Evolutionary conservation across 2,329 filamentous ascomycete genomes (phyloP), one percentile per base, ranked within the genome.

Genomic region (Fusarium sp.): DNA sequence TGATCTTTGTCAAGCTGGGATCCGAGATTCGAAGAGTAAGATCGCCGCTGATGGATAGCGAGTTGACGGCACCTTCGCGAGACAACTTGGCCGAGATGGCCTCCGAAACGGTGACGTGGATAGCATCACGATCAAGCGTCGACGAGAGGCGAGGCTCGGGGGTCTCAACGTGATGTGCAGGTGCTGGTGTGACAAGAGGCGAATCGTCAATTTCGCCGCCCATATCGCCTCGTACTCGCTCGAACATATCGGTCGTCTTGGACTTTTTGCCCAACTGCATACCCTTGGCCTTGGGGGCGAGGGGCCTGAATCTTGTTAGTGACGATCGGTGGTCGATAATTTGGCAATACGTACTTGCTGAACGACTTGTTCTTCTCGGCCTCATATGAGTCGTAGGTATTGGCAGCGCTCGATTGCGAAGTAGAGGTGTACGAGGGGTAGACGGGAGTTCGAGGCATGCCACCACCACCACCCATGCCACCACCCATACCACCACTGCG

Each of bases 191-290:
- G 20, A 96, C 92, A 30, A 97, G 88, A 41, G 95, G 95, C 50
- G 85, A 84, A 64, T 95, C 92, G 81, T 98, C 95, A 41, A 91
- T 91, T 80, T 97, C 95, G 41, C 92, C 89, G n/a, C 95, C 95
- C 81, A 98, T 88, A 75, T 98, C 96, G 69, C 94, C 94, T 76
- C 95, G 93, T 37, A 99, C 95, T 80, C 95, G 94, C 84, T 98
- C 96, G 82, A 97, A 98, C 89, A 98, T 98, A 83, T 97, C 96
- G 34, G 94, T 97, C 25, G 94, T 95, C 88, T 98, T 98, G 70
- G 94, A 97, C 87, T 99, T 99, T 88, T 98, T 98, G 84, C 97
- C 97, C 67, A 99, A 88, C 84, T 98, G 96, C 97, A 99, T 99
- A 77, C 97, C 97, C 88, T 99, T 99, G 79, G 95, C 95, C 85